phyloP scores from a whole-genome alignment of 2,329 filamentous ascomycete species.

The Colletotrichum abscissum region DNA sequence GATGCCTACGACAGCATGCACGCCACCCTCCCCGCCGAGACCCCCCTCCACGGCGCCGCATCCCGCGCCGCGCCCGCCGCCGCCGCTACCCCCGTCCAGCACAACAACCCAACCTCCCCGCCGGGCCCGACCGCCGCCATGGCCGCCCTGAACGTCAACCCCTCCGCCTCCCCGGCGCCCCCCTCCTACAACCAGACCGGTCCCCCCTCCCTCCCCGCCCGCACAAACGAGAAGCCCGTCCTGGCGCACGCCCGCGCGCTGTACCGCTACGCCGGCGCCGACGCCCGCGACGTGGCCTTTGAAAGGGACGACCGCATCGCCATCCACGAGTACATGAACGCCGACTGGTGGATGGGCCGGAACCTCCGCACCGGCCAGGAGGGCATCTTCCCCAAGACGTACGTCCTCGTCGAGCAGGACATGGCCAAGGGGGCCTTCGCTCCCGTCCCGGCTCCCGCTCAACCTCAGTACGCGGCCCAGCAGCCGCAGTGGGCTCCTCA shows the following conservation, averaged over 20 bases:
- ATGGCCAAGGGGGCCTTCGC: conserved; percentile 43
- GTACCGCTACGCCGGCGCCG: conserved; percentile 83
- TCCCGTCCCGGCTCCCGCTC: conserved; percentile 36
- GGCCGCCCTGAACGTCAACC: conserved; percentile 52
- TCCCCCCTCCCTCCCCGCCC: conserved; percentile 54
- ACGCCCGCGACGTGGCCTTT: conserved; percentile 84
- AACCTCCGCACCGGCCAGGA: conserved; percentile 86
- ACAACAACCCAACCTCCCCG: conserved; percentile 39
- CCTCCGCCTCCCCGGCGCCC: conserved; percentile 52
- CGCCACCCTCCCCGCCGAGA: conserved; percentile 78
- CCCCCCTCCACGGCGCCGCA: conserved; percentile 64
- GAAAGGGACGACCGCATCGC: conserved; percentile 83
- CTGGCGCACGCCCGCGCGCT: conserved; percentile 82
- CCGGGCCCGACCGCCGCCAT: conserved; percentile 51
- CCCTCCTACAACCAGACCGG: conserved; percentile 64
- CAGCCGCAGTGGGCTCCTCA: conserved; percentile 40
- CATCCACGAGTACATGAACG: conserved; percentile 93
- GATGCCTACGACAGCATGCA: conserved; percentile 81
- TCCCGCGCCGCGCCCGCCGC: conserved; percentile 49
- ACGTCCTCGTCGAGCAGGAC: conserved; percentile 81
- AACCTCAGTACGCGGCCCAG: conserved; percentile 40
- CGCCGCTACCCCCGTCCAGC: conserved; percentile 45
- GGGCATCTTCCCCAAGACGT: conserved; percentile 95
- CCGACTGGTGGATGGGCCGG: conserved; percentile 94
- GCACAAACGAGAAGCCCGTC: conserved; percentile 60